A percentile compares a stretch with the other conserved stretches of the same genome.
phyloP scores from a whole-genome alignment of 2,329 filamentous ascomycete genomes.

The Phyllosticta ampelicida region DNA sequence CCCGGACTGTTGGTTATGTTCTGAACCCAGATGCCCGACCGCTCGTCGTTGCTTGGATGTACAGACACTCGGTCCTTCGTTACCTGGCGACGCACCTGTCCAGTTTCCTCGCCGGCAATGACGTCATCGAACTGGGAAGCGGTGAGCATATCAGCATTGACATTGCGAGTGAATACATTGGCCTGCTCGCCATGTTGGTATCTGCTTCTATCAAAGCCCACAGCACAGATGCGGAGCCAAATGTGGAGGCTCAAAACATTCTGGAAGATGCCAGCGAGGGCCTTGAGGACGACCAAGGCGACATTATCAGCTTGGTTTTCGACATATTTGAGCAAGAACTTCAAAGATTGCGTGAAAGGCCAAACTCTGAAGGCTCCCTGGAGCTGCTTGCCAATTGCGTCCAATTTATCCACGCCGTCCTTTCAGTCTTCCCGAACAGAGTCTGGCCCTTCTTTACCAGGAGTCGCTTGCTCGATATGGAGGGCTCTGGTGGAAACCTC shows the following conservation, averaged over 20 bases:
- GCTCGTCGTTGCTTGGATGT: conserved; percentile 62
- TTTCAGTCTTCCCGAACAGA: conserved; percentile 64
- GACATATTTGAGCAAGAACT: conserved; percentile 70
- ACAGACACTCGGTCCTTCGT: conserved; percentile 67
- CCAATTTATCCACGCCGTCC: conserved; percentile 65
- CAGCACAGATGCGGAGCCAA: conserved; percentile 12
- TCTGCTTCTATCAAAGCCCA: conserved; percentile 21
- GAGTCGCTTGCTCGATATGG: conserved; percentile 66
- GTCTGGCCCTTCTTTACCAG: conserved; percentile 85
- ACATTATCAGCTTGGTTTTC: conserved; percentile 72
- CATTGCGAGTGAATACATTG: conserved; percentile 62
- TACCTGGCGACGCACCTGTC: conserved; percentile 66
- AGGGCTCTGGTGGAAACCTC: conserved; percentile 66
- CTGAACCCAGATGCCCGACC: conserved; percentile 62
- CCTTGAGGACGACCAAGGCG: conserved; percentile 43
- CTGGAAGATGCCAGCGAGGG: conserved; percentile 41
- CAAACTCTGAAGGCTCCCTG: conserved; percentile 52
- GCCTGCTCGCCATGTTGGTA: conserved; percentile 61
- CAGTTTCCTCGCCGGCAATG: conserved; percentile 42
- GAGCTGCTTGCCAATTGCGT: conserved; percentile 64
- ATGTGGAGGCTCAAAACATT: conserved; percentile 32
- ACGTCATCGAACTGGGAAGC: conserved; percentile 36
- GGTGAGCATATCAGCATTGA: conserved; percentile 43
- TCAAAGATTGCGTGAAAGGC: conserved; percentile 37
- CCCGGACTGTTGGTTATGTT: conserved; percentile 58